Conservation (phyloP, 768 basidiomycete species). For the Russula virescens region DNA sequence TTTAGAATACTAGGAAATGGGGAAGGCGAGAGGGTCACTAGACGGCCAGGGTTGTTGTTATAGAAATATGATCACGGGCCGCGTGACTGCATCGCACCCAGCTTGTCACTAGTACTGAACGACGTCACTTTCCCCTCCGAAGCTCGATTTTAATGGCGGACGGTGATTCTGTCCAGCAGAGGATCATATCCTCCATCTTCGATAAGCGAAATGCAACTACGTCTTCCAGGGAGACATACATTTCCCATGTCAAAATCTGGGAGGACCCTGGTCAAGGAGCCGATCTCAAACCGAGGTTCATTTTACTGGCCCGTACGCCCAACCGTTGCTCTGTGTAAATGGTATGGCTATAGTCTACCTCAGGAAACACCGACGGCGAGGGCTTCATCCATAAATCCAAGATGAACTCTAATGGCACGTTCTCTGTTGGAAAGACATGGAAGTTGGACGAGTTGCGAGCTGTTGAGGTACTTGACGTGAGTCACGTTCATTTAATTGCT, state of each 20-base stretch:
- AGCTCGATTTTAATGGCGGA: slow-evolving; percentile 33
- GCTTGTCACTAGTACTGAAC: neutral
- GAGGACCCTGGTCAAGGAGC: slow-evolving; percentile 72
- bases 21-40: slow-evolving; percentile 27
- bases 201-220: slow-evolving; percentile 61
- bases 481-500: slow-evolving; percentile 1
- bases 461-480: slow-evolving; percentile 55
- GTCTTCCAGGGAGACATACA: slow-evolving; percentile 68
- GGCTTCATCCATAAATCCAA: slow-evolving; percentile 95
- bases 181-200: slow-evolving; percentile 83
- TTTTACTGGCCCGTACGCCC: slow-evolving; percentile 84
- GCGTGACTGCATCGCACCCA: neutral
- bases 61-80: slow-evolving; percentile 3
- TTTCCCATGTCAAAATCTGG: slow-evolving; percentile 89
- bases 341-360: slow-evolving; percentile 15
- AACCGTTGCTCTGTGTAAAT: neutral
- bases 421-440: slow-evolving; percentile 99
- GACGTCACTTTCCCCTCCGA: neutral
- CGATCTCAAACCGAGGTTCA: slow-evolving; percentile 80
- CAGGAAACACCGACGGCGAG: slow-evolving; percentile 56
- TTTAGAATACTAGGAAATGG: slow-evolving; percentile 76
- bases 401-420: slow-evolving; percentile 87
- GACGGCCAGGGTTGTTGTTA: neutral
- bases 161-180: slow-evolving; percentile 49
- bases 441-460: slow-evolving; percentile 71